A percentile compares a stretch with the other conserved stretches of the same genome.
Conservation (phyloP, 768 basidiomycete genomes). For the Dacryopinax spathularia region DNA sequence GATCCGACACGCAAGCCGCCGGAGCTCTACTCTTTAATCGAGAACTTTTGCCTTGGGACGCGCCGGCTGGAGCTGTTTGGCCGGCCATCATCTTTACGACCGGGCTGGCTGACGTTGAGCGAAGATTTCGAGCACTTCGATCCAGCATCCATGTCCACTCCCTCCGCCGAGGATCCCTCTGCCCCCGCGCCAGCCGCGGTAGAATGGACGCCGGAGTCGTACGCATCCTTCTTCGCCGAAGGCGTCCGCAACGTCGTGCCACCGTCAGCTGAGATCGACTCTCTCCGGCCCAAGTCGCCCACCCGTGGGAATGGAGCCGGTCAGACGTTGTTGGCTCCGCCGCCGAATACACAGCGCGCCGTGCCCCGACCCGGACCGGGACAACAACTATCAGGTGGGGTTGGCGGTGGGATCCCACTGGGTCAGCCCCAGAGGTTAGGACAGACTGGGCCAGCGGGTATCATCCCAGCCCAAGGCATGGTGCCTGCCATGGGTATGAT, state of each 20-base stretch:
- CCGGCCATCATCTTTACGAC: conserved; percentile 45
- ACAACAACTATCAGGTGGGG: conserved; percentile 4
- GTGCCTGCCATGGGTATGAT: conserved; percentile 1
- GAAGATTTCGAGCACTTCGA: conserved; percentile 28
- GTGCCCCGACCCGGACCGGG: conserved; percentile 3
- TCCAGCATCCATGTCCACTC: conserved; percentile 15
- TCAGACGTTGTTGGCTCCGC: conserved; percentile 12
- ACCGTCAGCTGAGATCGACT: conserved; percentile 50
- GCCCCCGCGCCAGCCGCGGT: too few relatives aligned
- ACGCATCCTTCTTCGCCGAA: conserved; percentile 46
- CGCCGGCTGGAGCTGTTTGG: conserved; percentile 87
- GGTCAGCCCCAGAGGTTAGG: conserved; percentile 1
- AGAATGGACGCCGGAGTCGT: conserved; percentile 32
- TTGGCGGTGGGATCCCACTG: conserved; percentile 6
- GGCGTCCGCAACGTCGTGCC: conserved; percentile 25
- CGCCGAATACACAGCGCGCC: conserved; percentile 12
- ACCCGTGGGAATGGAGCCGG: conserved; percentile 12
- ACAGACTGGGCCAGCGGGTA: not conserved
- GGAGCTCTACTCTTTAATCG: conserved; percentile 89
- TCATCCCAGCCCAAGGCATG: not conserved
- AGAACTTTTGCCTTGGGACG: conserved; percentile 92
- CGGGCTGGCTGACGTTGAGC: conserved; percentile 79
- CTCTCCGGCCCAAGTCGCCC: conserved; percentile 74
- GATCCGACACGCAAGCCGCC: conserved; percentile 84
- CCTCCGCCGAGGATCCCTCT: too few relatives aligned